Evolutionary conservation across 2,329 filamentous ascomycete genomes (phyloP), one percentile per base, ranked within the genome.

Genomic region (Cladophialophora bantiana): DNA sequence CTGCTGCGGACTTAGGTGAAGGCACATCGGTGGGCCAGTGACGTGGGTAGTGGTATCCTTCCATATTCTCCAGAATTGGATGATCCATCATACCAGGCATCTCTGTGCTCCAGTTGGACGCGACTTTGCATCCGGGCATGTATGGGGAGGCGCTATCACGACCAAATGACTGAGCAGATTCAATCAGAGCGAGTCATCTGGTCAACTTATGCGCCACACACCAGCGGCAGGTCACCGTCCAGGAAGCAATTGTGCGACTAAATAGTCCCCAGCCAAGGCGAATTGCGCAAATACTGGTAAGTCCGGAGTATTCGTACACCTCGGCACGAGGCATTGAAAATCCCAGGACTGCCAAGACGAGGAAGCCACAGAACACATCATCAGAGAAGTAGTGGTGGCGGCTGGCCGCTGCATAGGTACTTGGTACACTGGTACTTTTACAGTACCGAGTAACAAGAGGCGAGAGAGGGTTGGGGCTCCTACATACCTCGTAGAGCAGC

Each of bases 301-400:
- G 18, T 50, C 45, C 18, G 18, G 45, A 7, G 12, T 7, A 5
- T 7, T 48, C 45, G 45, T 50, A 26, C 45, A 20, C 45, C 45
- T 50, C 18, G 45, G 45, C 45, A 50, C 45, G 7, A 50, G 45
- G 45, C 20, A 50, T 26, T 12, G 45, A 10, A 26, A 50, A 26
- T 20, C 26, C 18, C 45, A 50, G n/a, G 5, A 50, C 5, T 2
- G 45, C 45, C 45, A 50, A 50, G 45, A 50, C 2, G 20, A 18
- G 35, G 52, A 61, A 31, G 59, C 59, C 59, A 61, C 59, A 52
- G 34, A 18, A 53, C 38, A 50, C 38, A 36, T 61, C 59, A 48
- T 61, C 59, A 61, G 9, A 15, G 26, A 40, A 13, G 7, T 50
- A 18, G n/a, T 45, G 31, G 57, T 59, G 58, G 56, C 36, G 38